phyloP scores from a whole-genome alignment of 192 early-diverging fungal genomes.

The Coemansia furcata region DNA sequence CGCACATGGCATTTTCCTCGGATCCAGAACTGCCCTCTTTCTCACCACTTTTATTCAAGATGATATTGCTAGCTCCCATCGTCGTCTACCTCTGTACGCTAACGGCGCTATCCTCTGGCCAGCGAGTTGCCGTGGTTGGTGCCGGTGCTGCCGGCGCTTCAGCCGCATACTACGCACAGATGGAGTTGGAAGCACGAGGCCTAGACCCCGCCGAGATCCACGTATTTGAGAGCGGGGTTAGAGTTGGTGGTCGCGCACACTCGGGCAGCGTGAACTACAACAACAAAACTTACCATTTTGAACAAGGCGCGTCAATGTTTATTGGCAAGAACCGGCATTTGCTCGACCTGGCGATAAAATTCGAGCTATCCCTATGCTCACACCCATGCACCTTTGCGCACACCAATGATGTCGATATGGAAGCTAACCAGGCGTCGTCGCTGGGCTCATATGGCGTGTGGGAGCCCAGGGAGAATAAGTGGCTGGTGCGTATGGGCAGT shows the following conservation, averaged over 20 bases:
- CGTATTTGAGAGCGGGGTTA: conserved; percentile 19
- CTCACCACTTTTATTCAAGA: not conserved
- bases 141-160: conserved; percentile 19
- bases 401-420: not conserved
- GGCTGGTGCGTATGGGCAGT: conserved; percentile 15
- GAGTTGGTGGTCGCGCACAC: conserved; percentile 23
- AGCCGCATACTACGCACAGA: conserved; percentile 14
- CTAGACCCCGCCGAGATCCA: conserved; percentile 15
- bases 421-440: not conserved
- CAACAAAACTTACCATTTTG: conserved; percentile 22
- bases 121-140: conserved; percentile 14
- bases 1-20: not conserved
- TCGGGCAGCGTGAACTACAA: conserved; percentile 11
- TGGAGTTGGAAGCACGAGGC: conserved; percentile 5
- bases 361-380: conserved; percentile 27
- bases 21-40: not conserved
- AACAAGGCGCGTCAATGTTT: conserved; percentile 36
- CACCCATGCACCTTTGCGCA: conserved; percentile 30
- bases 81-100: not conserved
- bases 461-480: conserved; percentile 10
- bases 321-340: conserved; percentile 27
- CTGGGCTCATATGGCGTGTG: conserved; percentile 23
- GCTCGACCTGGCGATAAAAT: conserved; percentile 16
- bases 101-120: not conserved
- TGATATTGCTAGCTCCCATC: not conserved